A percentile compares a stretch with the other conserved stretches of the same genome.
Evolutionary conservation across 495 filamentous ascomycete species (phyloP).

Genomic region (Amorphotheca resinae): DNA sequence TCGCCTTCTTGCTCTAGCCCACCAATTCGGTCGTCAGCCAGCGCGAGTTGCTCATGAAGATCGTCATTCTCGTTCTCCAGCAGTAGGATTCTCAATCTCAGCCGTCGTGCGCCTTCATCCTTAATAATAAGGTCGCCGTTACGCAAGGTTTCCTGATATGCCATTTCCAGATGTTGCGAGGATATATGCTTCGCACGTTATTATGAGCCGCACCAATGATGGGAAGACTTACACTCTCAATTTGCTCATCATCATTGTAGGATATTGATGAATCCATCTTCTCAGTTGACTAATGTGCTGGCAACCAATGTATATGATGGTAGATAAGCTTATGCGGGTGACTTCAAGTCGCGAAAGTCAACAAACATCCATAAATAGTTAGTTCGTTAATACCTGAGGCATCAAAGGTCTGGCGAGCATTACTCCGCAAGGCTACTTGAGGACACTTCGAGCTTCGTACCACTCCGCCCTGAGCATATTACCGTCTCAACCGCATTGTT

Average conservation of each 20-base stretch:
- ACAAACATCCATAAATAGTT: constrained; percentile 21
- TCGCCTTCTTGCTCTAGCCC: constrained; percentile 36
- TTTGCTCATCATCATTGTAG: constrained; percentile 14
- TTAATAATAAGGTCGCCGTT: constrained; percentile 48
- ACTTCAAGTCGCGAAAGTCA: constrained; percentile 12
- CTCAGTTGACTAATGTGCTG: neutral
- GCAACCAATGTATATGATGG: neutral
- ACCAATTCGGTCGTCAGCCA: constrained; percentile 39
- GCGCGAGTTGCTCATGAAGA: constrained; percentile 45
- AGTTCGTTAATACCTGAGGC: neutral
- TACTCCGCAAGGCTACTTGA: neutral
- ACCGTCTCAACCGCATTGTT: neutral
- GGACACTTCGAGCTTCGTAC: constrained; percentile 5
- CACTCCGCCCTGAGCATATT: neutral
- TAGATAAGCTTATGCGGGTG: neutral
- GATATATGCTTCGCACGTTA: no score
- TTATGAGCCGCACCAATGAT: no score
- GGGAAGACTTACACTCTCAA: constrained; percentile 12
- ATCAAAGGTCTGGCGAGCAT: neutral
- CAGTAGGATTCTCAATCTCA: constrained; percentile 52
- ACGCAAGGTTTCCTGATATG: constrained; percentile 47
- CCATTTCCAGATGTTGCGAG: constrained; percentile 41
- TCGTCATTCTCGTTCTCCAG: constrained; percentile 60
- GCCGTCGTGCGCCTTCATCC: constrained; percentile 52
- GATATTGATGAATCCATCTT: constrained; percentile 17